Base-by-base conservation (phyloP, 768 basidiomycete species). In the Boletus speciosus region DNA sequence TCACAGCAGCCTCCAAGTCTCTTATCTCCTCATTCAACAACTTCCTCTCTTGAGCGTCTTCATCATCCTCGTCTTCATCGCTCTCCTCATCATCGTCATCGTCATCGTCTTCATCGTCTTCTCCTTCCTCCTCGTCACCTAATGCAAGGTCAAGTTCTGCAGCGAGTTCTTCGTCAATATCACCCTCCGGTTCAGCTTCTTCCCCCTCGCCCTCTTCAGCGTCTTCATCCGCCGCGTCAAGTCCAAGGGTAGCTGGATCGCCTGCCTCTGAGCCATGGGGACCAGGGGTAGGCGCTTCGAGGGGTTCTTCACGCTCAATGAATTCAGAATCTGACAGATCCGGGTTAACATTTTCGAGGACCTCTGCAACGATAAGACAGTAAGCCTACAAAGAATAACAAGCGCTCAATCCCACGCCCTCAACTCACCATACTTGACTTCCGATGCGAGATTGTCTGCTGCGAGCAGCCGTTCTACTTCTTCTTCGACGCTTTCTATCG, bases 401-500 rank as follows among this genome's bases (percentile, higher is more conserved):
- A 25, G 36, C 8, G 32, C 14, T 11, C 23, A 16, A 27, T 29
- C 12, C 12, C 16, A 47, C 15, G 32, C 3, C 10, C 15, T 16
- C 14, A 34, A 57, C 78, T 38, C 65, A 86, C 92, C 89, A 59
- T 85, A 93, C 74, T 86, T 83, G 51, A 91, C 86, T 54, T 90
- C 82, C 1, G 78, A 67, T 3, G 93, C 90, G 38, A 83, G 66
- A 2, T 85, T 79, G 68, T 96, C 93, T 61, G 88, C 85, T 54
- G 88, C 87, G 19, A 96, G 72, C 19, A 97, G 70, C 51, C 92
- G 77, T 67, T 96, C 94, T 9, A 97, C 93, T 64, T 93, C 92
- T 69, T 92, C 84, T 69, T 97, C 93, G 6, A 95, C 93, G 36
- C 87, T 93, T 73, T 97, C 93, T 59, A 97, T 97, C 5, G 91